These are phyloP conservation scores for Apiotrichum domesticum DNA, from an alignment of 1,284 basidiomycete genomes.

Conservation along the genomic window DNA sequence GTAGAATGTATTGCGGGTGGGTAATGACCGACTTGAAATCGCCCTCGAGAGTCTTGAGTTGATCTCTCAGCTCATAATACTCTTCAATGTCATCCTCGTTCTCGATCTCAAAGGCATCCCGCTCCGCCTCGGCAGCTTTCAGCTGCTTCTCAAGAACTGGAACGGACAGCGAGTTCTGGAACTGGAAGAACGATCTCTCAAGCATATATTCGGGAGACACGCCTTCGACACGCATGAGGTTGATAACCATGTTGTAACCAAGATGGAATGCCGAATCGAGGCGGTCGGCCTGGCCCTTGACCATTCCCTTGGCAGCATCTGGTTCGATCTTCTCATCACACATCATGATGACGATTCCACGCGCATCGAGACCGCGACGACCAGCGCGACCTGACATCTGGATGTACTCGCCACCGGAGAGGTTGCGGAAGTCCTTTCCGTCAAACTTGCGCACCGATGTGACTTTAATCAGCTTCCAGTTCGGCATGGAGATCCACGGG, in stretches of 20 bases:
- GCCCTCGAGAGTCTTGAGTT: constrained; percentile 75
- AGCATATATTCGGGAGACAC: constrained; percentile 99
- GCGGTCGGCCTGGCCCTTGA: constrained; percentile 96
- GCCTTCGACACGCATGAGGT: constrained; percentile 97
- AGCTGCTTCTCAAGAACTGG: constrained; percentile 82
- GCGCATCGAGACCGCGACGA: constrained; percentile 91
- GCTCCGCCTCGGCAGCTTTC: constrained; percentile 63
- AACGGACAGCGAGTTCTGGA: constrained; percentile 87
- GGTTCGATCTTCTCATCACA: constrained; percentile 98
- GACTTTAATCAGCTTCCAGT: constrained; percentile 43
- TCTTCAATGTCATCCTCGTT: constrained; percentile 79
- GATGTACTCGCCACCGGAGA: constrained; percentile 78
- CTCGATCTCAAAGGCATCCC: constrained; percentile 64
- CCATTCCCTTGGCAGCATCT: constrained; percentile 86
- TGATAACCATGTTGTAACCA: constrained; percentile 99
- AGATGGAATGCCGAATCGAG: constrained; percentile 98
- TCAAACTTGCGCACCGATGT: constrained; percentile 94
- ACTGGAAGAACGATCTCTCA: constrained; percentile 95
- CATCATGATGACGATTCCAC: constrained; percentile 99
- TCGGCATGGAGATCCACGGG: neutral
- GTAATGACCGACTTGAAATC: constrained; percentile 91
- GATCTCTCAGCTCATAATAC: constrained; percentile 86
- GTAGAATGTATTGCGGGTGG: constrained; percentile 86
- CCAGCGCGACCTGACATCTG: constrained; percentile 99
- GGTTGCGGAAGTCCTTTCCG: constrained; percentile 85